Base-by-base conservation (phyloP, 768 basidiomycete genomes). In the Suillus plorans region DNA sequence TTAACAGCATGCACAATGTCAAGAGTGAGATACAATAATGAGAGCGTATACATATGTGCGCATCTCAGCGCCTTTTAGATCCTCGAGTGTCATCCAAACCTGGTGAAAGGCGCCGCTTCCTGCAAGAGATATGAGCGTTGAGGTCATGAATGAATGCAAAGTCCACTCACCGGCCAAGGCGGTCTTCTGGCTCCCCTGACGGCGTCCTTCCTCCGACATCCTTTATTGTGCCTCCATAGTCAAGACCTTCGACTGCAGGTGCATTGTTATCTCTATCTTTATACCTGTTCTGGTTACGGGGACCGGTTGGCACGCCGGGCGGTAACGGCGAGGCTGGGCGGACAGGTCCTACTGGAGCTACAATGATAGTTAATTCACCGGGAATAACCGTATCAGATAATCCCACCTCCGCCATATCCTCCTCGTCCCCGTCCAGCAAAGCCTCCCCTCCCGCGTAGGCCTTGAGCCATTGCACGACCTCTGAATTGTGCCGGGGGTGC, bases 191-290 rank as follows among this genome's bases (percentile, higher is more conserved):
- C 68, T 91, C 89, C 22, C 84, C 84, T 61, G 86, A 87, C 0
- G 88, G 83, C 58, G 86, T 89, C 68, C 88, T 69, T 62, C 77
- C 72, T 61, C 74, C 56, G 53, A 74, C 77, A 49, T 84, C 80
- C 68, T 83, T 82, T 62, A 76, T 80, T 34, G 71, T 84, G 52
- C 88, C 91, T 3, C 91, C 92, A 69, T 95, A 95, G 73, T 95
- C 93, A 70, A 95, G 76, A n/a, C 93, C 92, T 72, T 94, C 92
- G 14, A 92, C 91, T 34, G 91, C 91, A 65, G 91, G 89, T 1
- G 91, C 90, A 71, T 92, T 92, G 18, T 86, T 88, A 71, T 94
- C 92, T 49, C 92, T 84, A 74, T 95, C 93, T 80, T 94, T 94
- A 79, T 95, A 94, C 73, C 92, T 92, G 72, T 91, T 92, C 75